Percentiles rank a stretch among this genome's conserved stretches.
These are phyloP conservation scores for Phialocephala subalpina DNA, from an alignment of 2,329 filamentous ascomycete genomes.

Conservation along the genomic window DNA sequence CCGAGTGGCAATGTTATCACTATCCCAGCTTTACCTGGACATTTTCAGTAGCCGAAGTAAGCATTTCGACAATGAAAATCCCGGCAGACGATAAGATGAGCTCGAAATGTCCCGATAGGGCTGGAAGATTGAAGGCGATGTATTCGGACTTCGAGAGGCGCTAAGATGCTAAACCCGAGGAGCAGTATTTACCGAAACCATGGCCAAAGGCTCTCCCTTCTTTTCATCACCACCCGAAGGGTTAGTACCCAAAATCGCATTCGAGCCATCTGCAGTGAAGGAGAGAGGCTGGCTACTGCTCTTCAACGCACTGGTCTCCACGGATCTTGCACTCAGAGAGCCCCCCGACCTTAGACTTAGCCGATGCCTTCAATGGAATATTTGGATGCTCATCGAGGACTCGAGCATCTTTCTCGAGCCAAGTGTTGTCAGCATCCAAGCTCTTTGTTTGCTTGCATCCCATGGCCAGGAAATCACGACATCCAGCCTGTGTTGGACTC, in stretches of 20 bases:
- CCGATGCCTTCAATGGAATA: conserved; percentile 29
- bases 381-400: conserved; percentile 28
- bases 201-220: background rate
- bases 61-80: too few species aligned
- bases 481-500: conserved; percentile 29
- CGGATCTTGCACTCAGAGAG: conserved; percentile 17
- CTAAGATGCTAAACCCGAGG: background rate
- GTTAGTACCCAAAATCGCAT: conserved; percentile 21
- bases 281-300: conserved; percentile 29
- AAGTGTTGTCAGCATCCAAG: conserved; percentile 25
- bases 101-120: too few species aligned
- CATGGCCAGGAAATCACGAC: conserved; percentile 29
- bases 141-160: background rate
- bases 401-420: conserved; percentile 29
- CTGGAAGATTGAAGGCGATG: too few species aligned
- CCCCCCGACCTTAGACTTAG: conserved; percentile 15
- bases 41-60: too few species aligned
- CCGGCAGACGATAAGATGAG: too few species aligned
- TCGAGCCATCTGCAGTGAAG: conserved; percentile 25
- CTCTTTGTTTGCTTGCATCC: conserved; percentile 21
- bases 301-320: conserved; percentile 26
- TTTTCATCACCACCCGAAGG: conserved; percentile 16
- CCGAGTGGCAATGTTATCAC: too few species aligned
- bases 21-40: too few species aligned
- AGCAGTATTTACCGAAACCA: background rate